phyloP scores from a whole-genome alignment of 129 eudicot genomes.

The Apium graveolens region DNA sequence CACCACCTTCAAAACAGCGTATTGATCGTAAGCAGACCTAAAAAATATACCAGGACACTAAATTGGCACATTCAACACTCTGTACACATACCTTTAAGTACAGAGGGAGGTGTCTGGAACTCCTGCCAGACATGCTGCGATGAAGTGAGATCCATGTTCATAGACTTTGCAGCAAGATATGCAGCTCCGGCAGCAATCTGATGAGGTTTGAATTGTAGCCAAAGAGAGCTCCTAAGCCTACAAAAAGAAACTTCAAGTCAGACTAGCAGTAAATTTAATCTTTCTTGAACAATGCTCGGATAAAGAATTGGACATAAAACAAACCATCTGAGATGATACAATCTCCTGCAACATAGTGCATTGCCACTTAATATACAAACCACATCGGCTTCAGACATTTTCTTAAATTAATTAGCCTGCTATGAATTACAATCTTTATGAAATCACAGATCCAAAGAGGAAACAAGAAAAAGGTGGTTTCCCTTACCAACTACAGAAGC shows the following conservation, averaged over 20 bases:
- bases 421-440: no score
- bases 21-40: neutral
- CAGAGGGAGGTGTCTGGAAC: constrained; percentile 69
- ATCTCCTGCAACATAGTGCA: constrained; percentile 25
- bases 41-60: neutral
- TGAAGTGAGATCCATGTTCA: constrained; percentile 68
- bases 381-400: constrained; percentile 22
- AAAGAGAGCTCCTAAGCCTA: constrained; percentile 85
- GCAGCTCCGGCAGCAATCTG: constrained; percentile 98
- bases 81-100: constrained; percentile 59
- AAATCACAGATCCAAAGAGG: constrained; percentile 7
- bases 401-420: constrained; percentile 14
- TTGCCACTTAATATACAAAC: constrained; percentile 16
- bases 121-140: constrained; percentile 66
- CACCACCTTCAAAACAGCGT: neutral
- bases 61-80: neutral
- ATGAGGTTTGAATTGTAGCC: constrained; percentile 97
- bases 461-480: constrained; percentile 39
- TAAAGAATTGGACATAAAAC: constrained; percentile 17
- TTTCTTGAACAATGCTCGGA: neutral
- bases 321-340: constrained; percentile 40
- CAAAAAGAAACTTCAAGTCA: constrained; percentile 19
- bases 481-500: constrained; percentile 86
- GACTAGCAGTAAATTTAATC: constrained; percentile 2
- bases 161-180: constrained; percentile 79